Conservation (phyloP, 2,329 filamentous ascomycete species). For the Zasmidium cellare region DNA sequence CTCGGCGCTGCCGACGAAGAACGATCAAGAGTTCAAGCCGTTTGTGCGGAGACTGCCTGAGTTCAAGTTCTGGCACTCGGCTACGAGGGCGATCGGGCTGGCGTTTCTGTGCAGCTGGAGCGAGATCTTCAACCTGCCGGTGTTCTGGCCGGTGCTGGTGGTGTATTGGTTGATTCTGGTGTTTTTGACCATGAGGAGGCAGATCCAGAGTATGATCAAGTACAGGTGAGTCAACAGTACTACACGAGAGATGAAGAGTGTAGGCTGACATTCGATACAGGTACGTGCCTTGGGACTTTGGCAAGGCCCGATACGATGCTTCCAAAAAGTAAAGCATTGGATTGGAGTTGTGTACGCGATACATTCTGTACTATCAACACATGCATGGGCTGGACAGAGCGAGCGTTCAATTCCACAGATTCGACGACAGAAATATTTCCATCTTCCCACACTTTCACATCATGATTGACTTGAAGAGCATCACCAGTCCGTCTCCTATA, state of each 20-base stretch:
- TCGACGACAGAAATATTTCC: too few species aligned
- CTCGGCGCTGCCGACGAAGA: conserved; percentile 83
- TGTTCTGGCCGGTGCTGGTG: conserved; percentile 98
- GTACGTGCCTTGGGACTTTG: conserved; percentile 42
- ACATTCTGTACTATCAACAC: conserved; percentile 6
- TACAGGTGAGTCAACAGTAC: conserved; percentile 76
- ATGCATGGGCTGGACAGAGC: background rate
- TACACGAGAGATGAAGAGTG: background rate
- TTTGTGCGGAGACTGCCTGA: conserved; percentile 95
- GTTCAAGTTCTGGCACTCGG: conserved; percentile 99
- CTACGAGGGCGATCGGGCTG: conserved; percentile 81
- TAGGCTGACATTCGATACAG: conserved; percentile 26
- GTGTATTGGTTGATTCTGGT: conserved; percentile 99
- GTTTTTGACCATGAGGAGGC: conserved; percentile 94
- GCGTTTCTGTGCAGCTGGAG: conserved; percentile 90
- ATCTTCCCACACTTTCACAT: background rate
- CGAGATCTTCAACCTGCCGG: conserved; percentile 89
- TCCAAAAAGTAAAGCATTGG: background rate
- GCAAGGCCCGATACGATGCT: conserved; percentile 39
- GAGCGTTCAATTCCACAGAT: background rate
- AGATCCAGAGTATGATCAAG: conserved; percentile 99
- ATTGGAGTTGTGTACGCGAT: background rate
- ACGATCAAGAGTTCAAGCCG: conserved; percentile 95
- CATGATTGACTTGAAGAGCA: background rate
- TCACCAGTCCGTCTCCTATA: too few species aligned